These are phyloP conservation scores for Neonectria hederae DNA, from an alignment of 2,329 filamentous ascomycete species.

Conservation along the genomic window DNA sequence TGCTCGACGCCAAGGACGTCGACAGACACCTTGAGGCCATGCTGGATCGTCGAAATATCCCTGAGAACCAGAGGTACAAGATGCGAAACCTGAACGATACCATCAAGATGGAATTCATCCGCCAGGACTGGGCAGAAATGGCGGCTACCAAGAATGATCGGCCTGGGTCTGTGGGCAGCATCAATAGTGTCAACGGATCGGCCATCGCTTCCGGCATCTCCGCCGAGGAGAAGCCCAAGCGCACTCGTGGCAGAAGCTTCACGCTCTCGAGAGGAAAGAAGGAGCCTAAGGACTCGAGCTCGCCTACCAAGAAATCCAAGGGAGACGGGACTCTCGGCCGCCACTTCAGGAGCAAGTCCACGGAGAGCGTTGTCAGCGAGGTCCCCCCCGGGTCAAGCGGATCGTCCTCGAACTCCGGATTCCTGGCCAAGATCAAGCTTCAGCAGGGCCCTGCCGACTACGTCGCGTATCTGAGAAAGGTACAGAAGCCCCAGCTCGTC, in stretches of 20 bases:
- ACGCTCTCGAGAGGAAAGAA: slow-evolving; percentile 74
- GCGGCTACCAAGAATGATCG: slow-evolving; percentile 59
- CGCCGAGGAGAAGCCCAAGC: slow-evolving; percentile 62
- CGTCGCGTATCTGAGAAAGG: slow-evolving; percentile 83
- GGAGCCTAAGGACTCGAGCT: slow-evolving; percentile 70
- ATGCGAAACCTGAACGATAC: slow-evolving; percentile 90
- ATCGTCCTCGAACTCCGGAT: slow-evolving; percentile 63
- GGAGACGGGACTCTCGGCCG: slow-evolving; percentile 70
- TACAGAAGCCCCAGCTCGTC: slow-evolving; percentile 81
- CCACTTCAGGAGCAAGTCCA: slow-evolving; percentile 76
- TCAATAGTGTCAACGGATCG: slow-evolving; percentile 47
- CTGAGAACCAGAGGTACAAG: slow-evolving; percentile 91
- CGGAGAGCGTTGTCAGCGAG: slow-evolving; percentile 72
- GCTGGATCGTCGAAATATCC: slow-evolving; percentile 89
- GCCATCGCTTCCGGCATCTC: slow-evolving; percentile 52
- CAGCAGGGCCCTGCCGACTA: slow-evolving; percentile 83
- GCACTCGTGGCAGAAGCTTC: slow-evolving; percentile 67
- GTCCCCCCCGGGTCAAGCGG: slow-evolving; percentile 62
- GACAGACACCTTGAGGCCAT: slow-evolving; percentile 68
- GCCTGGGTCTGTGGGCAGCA: slow-evolving; percentile 56
- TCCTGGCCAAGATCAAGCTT: slow-evolving; percentile 76
- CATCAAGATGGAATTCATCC: slow-evolving; percentile 96
- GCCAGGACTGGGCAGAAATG: slow-evolving; percentile 83
- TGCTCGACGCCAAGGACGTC: slow-evolving; percentile 64
- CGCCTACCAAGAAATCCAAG: slow-evolving; percentile 79